These are phyloP conservation scores for Amyloporia xantha DNA, from an alignment of 768 basidiomycete genomes.

Conservation along the genomic window DNA sequence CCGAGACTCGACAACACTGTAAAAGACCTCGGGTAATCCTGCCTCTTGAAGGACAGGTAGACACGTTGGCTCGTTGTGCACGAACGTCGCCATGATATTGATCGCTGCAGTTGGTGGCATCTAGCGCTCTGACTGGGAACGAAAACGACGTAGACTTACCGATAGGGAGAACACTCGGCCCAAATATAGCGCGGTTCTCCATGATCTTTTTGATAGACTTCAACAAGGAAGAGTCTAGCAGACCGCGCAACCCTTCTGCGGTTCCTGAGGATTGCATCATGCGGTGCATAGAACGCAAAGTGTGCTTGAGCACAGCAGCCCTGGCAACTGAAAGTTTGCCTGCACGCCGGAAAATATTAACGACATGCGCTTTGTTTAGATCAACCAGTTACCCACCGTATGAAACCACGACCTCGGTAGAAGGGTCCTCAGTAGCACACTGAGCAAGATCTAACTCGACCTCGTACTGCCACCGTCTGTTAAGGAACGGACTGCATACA, in stretches of 20 bases:
- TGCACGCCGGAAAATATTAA: slow-evolving; percentile 25
- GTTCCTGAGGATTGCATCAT: slow-evolving; percentile 97
- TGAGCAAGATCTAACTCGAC: slow-evolving; percentile 39
- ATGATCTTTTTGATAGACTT: slow-evolving; percentile 86
- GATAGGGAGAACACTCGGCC: slow-evolving; percentile 77
- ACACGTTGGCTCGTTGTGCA: slow-evolving; percentile 98
- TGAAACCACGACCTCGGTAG: slow-evolving; percentile 41
- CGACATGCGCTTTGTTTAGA: slow-evolving; percentile 1
- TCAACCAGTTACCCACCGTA: slow-evolving; percentile 36
- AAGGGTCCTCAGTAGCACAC: slow-evolving; percentile 37
- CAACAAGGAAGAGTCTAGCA: slow-evolving; percentile 86
- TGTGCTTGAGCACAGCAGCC: slow-evolving; percentile 81
- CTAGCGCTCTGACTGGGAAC: too few relatives aligned
- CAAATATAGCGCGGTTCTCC: slow-evolving; percentile 75
- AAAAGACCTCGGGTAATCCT: slow-evolving; percentile 84
- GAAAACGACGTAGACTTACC: too few relatives aligned
- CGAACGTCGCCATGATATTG: slow-evolving; percentile 93
- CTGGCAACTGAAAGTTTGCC: slow-evolving; percentile 71
- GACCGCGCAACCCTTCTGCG: slow-evolving; percentile 87
- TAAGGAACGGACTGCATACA: slow-evolving; percentile 11
- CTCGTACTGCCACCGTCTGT: slow-evolving; percentile 23
- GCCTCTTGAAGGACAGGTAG: slow-evolving; percentile 89
- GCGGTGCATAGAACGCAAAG: slow-evolving; percentile 87
- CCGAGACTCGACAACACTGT: slow-evolving; percentile 74
- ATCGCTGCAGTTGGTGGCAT: slow-evolving; percentile 65